Base-by-base conservation (phyloP, 2,329 filamentous ascomycete species). In the Aureobasidium uvarum region DNA sequence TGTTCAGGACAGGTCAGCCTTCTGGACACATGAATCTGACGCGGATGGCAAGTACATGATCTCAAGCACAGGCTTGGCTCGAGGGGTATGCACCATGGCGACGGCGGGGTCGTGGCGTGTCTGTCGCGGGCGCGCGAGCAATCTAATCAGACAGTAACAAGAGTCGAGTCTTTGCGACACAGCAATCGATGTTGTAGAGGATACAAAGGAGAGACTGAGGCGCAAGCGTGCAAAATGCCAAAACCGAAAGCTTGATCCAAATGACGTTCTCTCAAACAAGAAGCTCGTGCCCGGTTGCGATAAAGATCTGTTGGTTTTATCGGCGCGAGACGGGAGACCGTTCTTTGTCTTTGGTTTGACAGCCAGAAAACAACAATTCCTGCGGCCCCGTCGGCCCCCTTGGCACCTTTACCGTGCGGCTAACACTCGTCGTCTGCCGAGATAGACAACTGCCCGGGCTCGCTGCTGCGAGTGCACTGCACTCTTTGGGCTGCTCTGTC, bases 11-110 rank as follows among this genome's bases (percentile, higher is more conserved):
- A 14, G 39, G 64, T 66, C 54, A 66, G 66, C 38, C n/a, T 3
- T 28, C 23, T 52, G 52, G 20, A 38, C 48, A 56, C 52, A 62
- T 43, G 46, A 25, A 3, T 1, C 10, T 33, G 56, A 25, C 18
- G 23, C 25, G 45, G 36, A 31, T 31, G 25, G 23, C 41, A 70
- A 75, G 59, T 74, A 78, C 77, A 79, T 75, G 69, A 82, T 81
- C 70, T 82, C 80, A 52, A 77, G 70, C 38, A 71, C 72, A 16
- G 74, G 71, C 67, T 74, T 75, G 38, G 66, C 52, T 41, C 55
- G 46, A 36, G 66, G 66, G 20, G 66, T 65, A 46, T 68, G 67
- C 25, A 66, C 66, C 65, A 66, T 66, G 38, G 38, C 33, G 58
- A n/a, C 46, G 33, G 33, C 45, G 39, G 31, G 56, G 28, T 48